phyloP scores from a whole-genome alignment of 2,329 filamentous ascomycete genomes.

The Phyllosticta citrichinensis region DNA sequence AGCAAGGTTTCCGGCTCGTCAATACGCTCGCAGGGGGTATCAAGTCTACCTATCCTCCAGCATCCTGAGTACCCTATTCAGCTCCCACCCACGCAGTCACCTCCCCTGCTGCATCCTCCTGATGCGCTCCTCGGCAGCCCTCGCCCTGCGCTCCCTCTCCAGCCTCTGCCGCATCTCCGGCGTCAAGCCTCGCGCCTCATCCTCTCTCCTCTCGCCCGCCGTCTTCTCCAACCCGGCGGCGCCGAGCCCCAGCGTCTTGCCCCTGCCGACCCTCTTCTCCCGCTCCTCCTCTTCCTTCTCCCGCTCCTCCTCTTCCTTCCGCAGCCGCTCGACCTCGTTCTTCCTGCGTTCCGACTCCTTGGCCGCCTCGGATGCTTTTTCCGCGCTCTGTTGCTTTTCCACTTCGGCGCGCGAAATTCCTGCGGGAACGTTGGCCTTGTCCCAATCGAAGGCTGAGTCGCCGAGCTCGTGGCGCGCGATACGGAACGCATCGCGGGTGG shows the following conservation, averaged over 20 bases:
- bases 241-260: constrained; percentile 46
- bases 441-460: constrained; percentile 72
- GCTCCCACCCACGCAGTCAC: background rate
- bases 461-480: constrained; percentile 76
- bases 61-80: background rate
- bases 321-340: constrained; percentile 63
- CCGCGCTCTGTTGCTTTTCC: constrained; percentile 57
- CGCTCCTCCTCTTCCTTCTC: constrained; percentile 41
- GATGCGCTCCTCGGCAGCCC: constrained; percentile 84
- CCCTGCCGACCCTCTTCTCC: constrained; percentile 39
- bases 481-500: constrained; percentile 84
- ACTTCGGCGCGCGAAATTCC: constrained; percentile 62
- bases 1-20: too few relatives aligned
- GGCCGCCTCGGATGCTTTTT: constrained; percentile 57
- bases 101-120: constrained; percentile 48
- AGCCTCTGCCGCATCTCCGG: constrained; percentile 76
- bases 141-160: constrained; percentile 79
- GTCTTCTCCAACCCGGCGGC: constrained; percentile 53
- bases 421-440: constrained; percentile 59
- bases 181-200: constrained; percentile 75
- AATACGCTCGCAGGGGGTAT: too few relatives aligned
- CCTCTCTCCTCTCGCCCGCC: constrained; percentile 69
- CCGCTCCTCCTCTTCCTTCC: constrained; percentile 42
- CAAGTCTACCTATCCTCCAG: background rate
- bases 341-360: constrained; percentile 56